These are phyloP conservation scores for Fusarium stilboides DNA, from an alignment of 2,329 filamentous ascomycete species.

Conservation along the genomic window DNA sequence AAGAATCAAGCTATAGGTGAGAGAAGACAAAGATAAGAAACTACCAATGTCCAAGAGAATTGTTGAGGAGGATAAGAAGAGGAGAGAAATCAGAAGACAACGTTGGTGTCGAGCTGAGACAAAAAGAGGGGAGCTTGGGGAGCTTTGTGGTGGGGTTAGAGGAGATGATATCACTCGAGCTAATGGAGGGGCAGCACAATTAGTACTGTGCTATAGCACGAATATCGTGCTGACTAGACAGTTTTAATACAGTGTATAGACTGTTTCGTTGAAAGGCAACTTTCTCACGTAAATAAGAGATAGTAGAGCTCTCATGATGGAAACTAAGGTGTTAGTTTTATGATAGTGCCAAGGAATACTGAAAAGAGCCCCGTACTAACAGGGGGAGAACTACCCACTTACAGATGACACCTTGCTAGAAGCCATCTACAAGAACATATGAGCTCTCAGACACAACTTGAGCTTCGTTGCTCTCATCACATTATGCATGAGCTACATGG, in stretches of 20 bases:
- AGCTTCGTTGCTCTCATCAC: conserved; percentile 4
- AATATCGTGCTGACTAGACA: conserved; percentile 16
- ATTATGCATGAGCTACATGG: neutral
- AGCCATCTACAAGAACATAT: neutral
- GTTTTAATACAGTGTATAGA: conserved; percentile 9
- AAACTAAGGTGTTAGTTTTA: conserved; percentile 1
- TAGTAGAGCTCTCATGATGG: conserved; percentile 24
- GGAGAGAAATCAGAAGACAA: conserved; percentile 25
- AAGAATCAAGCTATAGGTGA: conserved; percentile 14
- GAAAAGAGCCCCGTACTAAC: neutral
- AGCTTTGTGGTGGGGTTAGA: conserved; percentile 49
- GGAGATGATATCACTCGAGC: conserved; percentile 50
- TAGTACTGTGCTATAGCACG: conserved; percentile 38
- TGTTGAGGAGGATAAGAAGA: conserved; percentile 40
- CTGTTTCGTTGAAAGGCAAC: conserved; percentile 23
- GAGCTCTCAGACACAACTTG: neutral
- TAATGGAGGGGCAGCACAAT: conserved; percentile 48
- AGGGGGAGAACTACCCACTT: neutral
- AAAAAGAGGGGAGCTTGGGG: conserved; percentile 51
- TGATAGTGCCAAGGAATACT: neutral
- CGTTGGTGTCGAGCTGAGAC: conserved; percentile 31
- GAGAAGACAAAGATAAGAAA: conserved; percentile 8
- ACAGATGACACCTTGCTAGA: neutral
- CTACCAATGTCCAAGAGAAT: conserved; percentile 14
- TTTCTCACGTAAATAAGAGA: conserved; percentile 25